Percentiles rank a stretch among this genome's conserved stretches.
Conservation (phyloP, 106 monocot genomes). For the Platanthera guangdongensis region DNA sequence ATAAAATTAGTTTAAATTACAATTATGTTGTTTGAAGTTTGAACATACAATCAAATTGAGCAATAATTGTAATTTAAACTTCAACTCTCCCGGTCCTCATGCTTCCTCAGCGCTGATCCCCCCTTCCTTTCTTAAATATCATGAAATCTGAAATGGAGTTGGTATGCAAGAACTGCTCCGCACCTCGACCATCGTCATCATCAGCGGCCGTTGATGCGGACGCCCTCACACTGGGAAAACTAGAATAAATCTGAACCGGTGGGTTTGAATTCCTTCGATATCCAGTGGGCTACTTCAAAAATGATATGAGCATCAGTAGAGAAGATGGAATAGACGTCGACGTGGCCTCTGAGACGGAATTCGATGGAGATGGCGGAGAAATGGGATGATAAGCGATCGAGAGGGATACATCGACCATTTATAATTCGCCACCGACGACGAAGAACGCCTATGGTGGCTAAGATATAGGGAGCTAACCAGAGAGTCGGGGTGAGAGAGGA, state of each 20-base stretch:
- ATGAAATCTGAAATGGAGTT: too few species aligned
- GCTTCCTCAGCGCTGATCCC: conserved; percentile 21
- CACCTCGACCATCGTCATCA: conserved; percentile 3
- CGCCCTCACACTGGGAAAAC: not conserved
- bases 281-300: not conserved
- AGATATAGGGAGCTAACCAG: too few species aligned
- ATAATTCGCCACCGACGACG: not conserved
- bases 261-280: not conserved
- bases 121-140: not conserved
- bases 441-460: not conserved
- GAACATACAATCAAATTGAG: too few species aligned
- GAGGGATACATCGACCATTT: conserved; percentile 13
- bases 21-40: too few species aligned
- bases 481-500: too few species aligned
- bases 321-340: too few species aligned
- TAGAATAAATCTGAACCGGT: not conserved
- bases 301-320: not conserved
- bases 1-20: too few species aligned
- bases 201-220: not conserved
- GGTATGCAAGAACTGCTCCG: conserved; percentile 24
- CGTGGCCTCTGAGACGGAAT: too few species aligned
- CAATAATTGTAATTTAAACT: too few species aligned
- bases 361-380: not conserved
- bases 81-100: conserved; percentile 13
- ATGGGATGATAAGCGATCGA: not conserved